Base-by-base conservation (phyloP, 345 rosid species). In the Arabidopsis suecica region DNA sequence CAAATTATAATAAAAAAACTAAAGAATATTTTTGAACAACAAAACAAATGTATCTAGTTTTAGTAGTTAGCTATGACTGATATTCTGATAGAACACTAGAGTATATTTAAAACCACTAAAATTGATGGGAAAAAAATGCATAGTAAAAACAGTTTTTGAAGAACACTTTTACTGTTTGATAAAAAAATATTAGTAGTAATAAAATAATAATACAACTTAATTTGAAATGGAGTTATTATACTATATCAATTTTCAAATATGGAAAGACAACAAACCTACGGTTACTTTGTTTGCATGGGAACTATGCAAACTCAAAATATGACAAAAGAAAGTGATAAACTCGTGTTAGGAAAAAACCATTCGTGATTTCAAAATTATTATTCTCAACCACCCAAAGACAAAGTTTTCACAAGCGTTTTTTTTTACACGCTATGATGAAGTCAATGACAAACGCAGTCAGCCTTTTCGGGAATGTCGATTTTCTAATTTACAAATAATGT, bases 361-460 rank as follows among this genome's bases (percentile, higher is more conserved):
- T 28, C 9, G 8, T 2, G 36, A 54, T 28, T 54, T 54, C 6
- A 54, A 50, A 22, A 50, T 20, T 50, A 50, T 50, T 9, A 9
- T 20, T 50, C 13, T 22, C 30, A 50, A 22, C 55, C 12, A 50
- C 56, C 56, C 3, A 22, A 50, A 50, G 12, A 4, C 56, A 50
- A 22, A 18, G 4, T 50, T 50, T 55, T 30, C 60, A 55, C 60
- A 30, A 28, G 5, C 60, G 60, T 55, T 55, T 55, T 55, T 55
- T 3, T 55, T 45, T 45, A 42, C 30, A 54, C 18, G 56, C 44
- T 42, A 42, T 38, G 28, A 47, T 9, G 54, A 64, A 78, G 81
- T 71, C 81, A 78, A 72, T 72, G 77, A 78, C 25, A 65, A 72
- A 78, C 73, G 58, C 67, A 68, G 68, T 72, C 63, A 72, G 58